Percentiles rank a stretch among this genome's conserved stretches.
These are phyloP conservation scores for Paramecium sexaurelia DNA, from an alignment of 73 alveolate genomes.

Conservation along the genomic window DNA sequence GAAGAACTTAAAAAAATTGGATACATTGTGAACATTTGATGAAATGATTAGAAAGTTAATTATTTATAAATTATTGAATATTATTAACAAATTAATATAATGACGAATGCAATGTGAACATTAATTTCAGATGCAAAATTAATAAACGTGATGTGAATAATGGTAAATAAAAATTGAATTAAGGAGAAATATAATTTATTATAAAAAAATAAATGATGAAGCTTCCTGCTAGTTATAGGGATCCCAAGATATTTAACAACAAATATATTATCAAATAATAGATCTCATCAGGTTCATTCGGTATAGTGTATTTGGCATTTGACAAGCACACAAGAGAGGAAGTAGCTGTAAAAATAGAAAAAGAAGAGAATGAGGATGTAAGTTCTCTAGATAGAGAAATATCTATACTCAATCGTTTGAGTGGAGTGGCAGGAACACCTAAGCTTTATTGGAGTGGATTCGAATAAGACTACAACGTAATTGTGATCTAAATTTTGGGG, in stretches of 20 bases:
- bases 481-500: slow-evolving; percentile 62
- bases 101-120: neutral
- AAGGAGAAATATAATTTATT: neutral
- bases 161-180: neutral
- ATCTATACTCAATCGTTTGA: slow-evolving; percentile 36
- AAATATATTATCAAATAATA: slow-evolving; percentile 66
- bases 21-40: slow-evolving; percentile 2
- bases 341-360: slow-evolving; percentile 67
- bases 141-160: neutral
- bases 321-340: slow-evolving; percentile 69
- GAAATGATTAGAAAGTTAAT: neutral
- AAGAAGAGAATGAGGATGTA: slow-evolving; percentile 67
- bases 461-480: slow-evolving; percentile 65
- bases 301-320: slow-evolving; percentile 81
- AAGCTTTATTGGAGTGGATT: slow-evolving; percentile 68
- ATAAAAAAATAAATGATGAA: slow-evolving; percentile 27
- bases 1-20: slow-evolving; percentile 32
- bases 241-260: slow-evolving; percentile 63
- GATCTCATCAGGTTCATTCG: slow-evolving; percentile 93
- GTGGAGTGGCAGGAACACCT: slow-evolving; percentile 62
- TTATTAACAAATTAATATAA: neutral
- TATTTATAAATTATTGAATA: neutral
- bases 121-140: neutral
- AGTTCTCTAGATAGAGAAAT: slow-evolving; percentile 64
- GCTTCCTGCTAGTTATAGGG: slow-evolving; percentile 59